phyloP scores from a whole-genome alignment of 495 filamentous ascomycete genomes.

The Xylaria scruposa region DNA sequence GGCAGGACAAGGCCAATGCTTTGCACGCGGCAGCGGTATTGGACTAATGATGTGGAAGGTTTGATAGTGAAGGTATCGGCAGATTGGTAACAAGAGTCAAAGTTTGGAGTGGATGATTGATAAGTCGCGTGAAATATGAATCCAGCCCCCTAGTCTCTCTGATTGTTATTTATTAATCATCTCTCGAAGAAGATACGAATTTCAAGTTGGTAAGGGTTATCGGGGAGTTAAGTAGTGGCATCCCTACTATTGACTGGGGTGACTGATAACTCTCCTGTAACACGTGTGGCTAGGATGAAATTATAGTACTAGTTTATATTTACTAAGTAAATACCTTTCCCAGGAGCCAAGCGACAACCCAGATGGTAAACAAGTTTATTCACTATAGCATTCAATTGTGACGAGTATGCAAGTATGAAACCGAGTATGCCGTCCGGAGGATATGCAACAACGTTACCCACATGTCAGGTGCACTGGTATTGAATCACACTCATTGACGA shows the following conservation, averaged over 20 bases:
- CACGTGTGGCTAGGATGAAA: not conserved
- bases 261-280: not conserved
- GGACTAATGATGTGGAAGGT: not conserved
- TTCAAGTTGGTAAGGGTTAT: not conserved
- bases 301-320: not conserved
- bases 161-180: not conserved
- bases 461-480: not conserved
- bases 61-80: slow-evolving; percentile 5
- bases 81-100: not conserved
- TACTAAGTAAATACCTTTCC: not conserved
- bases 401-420: slow-evolving; percentile 9
- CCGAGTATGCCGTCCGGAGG: not conserved
- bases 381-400: not conserved
- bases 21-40: slow-evolving; percentile 1
- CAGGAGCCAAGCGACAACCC: not conserved
- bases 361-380: not conserved
- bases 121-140: not conserved
- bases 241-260: slow-evolving; percentile 18
- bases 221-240: slow-evolving; percentile 8
- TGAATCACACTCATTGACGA: not conserved
- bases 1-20: not conserved
- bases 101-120: not conserved
- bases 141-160: not conserved
- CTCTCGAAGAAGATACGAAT: not conserved
- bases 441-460: not conserved